These are phyloP conservation scores for Melampsora abietis-canadensis DNA, from an alignment of 1,284 basidiomycete species.

Conservation along the genomic window DNA sequence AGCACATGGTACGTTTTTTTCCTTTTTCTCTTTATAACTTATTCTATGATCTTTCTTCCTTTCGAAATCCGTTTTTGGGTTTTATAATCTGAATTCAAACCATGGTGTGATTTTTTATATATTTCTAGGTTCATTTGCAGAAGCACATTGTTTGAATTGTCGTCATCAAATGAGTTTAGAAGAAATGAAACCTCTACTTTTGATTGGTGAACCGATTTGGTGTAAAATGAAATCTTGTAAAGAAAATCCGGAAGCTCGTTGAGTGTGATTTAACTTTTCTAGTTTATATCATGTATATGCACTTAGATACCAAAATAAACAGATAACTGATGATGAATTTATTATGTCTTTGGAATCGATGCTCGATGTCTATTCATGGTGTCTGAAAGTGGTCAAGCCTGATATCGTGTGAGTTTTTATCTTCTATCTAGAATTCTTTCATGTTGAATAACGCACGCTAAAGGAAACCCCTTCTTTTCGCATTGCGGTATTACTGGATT, in stretches of 20 bases:
- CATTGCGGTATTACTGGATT: no score
- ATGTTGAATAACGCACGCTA: no score
- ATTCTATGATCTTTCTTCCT: neutral
- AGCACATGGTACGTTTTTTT: conserved; percentile 86
- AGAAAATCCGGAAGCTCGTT: conserved; percentile 41
- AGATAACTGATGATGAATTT: no score
- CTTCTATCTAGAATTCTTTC: neutral
- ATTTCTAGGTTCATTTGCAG: conserved; percentile 48
- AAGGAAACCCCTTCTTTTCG: no score
- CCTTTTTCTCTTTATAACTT: neutral
- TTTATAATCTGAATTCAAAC: no score
- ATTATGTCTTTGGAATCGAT: no score
- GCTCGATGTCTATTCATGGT: no score
- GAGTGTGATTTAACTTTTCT: neutral
- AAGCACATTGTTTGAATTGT: conserved; percentile 74
- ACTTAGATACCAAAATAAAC: neutral
- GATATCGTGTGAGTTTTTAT: conserved; percentile 50
- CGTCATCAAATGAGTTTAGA: conserved; percentile 61
- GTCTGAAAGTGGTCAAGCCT: conserved; percentile 50
- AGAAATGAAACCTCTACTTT: conserved; percentile 66
- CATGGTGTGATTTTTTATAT: neutral
- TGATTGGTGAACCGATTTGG: conserved; percentile 55
- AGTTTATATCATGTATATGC: neutral
- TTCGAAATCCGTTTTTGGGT: neutral
- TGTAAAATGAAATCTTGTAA: conserved; percentile 45